Percentiles rank a stretch among this genome's conserved stretches.
Conservation (phyloP, 1,284 basidiomycete genomes). For the Cystobasidium pallidum region DNA sequence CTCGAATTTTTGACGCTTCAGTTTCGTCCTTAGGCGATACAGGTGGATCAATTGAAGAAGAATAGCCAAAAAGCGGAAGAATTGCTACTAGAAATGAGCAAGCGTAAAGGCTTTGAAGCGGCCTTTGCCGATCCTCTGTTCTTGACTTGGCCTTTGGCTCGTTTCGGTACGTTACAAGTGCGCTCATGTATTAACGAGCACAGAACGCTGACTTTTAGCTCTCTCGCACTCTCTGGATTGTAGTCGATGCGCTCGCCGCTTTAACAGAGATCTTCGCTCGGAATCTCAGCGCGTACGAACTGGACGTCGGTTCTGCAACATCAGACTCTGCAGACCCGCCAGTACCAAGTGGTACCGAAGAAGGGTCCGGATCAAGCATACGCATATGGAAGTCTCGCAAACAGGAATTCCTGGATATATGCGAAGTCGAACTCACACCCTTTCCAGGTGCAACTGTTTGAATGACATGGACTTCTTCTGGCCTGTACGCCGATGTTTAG, state of each 20-base stretch:
- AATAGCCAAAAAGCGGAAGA: constrained; percentile 45
- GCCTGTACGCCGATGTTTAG: too few species aligned
- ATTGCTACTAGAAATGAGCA: constrained; percentile 48
- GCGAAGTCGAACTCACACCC: constrained; percentile 21
- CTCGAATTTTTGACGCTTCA: background rate
- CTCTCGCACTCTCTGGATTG: too few species aligned
- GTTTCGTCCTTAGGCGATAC: background rate
- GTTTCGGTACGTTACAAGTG: constrained; percentile 51
- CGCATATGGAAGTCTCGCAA: background rate
- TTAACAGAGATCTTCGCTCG: background rate
- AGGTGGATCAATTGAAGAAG: constrained; percentile 38
- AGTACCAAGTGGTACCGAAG: background rate
- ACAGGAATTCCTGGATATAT: constrained; percentile 27
- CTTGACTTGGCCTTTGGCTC: constrained; percentile 51
- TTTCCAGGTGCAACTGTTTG: background rate
- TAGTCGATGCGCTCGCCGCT: constrained; percentile 9
- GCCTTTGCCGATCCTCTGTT: constrained; percentile 52
- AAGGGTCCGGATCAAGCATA: background rate
- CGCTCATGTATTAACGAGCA: too few species aligned
- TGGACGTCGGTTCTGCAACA: background rate
- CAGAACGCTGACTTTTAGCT: too few species aligned
- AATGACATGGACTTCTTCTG: too few species aligned
- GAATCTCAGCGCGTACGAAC: background rate
- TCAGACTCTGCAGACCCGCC: background rate
- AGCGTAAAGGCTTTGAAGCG: constrained; percentile 45